Conservation (phyloP, 306 rosid genomes). For the Senna tora region DNA sequence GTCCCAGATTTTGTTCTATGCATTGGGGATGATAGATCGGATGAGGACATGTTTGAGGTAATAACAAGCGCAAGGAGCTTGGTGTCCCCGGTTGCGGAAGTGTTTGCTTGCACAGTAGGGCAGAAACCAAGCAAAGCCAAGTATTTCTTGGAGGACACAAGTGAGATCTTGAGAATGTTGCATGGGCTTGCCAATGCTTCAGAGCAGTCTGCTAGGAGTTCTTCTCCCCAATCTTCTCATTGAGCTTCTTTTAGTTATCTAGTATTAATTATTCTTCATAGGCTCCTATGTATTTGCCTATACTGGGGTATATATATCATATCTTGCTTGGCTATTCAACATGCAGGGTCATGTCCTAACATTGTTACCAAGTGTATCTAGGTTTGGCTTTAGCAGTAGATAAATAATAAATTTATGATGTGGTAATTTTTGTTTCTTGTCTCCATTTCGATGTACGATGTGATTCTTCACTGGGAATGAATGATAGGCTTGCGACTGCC, state of each 20-base stretch:
- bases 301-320: neutral
- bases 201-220: slow-evolving; percentile 43
- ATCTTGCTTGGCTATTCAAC: neutral
- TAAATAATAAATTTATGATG: neutral
- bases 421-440: neutral
- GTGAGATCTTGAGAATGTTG: slow-evolving; percentile 68
- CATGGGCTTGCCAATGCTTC: slow-evolving; percentile 69
- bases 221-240: slow-evolving; percentile 33
- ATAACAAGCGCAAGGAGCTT: slow-evolving; percentile 33
- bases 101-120: slow-evolving; percentile 47
- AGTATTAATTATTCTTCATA: slow-evolving; percentile 4
- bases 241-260: slow-evolving; percentile 33
- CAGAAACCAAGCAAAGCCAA: slow-evolving; percentile 53
- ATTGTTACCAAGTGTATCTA: slow-evolving; percentile 10
- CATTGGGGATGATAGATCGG: slow-evolving; percentile 90
- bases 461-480: slow-evolving; percentile 1
- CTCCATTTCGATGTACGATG: neutral
- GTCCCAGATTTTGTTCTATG: slow-evolving; percentile 82
- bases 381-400: neutral
- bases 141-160: slow-evolving; percentile 48
- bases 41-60: slow-evolving; percentile 86
- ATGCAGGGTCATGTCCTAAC: neutral
- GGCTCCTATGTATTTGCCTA: neutral
- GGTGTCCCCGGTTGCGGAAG: slow-evolving; percentile 35
- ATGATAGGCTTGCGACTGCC: slow-evolving; percentile 8